These are phyloP conservation scores for Reutealis trisperma DNA, from an alignment of 345 rosid genomes.

Conservation along the genomic window DNA sequence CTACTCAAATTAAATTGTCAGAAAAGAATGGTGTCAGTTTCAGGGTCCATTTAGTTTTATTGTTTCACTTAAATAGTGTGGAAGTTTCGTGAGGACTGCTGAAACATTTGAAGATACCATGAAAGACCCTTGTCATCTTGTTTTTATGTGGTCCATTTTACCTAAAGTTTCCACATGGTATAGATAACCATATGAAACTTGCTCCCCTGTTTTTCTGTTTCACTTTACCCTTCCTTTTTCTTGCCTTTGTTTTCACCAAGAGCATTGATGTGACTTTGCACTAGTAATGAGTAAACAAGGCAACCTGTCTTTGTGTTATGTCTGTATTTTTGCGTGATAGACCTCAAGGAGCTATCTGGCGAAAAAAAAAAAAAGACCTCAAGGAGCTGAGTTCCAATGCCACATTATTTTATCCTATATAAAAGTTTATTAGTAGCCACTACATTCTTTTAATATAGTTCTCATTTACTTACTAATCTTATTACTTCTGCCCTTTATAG, in stretches of 20 bases:
- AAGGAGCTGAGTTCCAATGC: neutral
- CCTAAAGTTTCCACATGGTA: constrained; percentile 17
- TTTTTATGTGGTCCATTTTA: constrained; percentile 36
- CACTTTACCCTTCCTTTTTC: neutral
- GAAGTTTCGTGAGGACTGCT: constrained; percentile 44
- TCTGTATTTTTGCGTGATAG: neutral
- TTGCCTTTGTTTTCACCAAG: neutral
- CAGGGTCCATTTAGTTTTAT: constrained; percentile 34
- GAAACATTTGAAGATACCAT: constrained; percentile 27
- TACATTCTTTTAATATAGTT: neutral
- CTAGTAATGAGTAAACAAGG: neutral
- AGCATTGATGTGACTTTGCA: neutral
- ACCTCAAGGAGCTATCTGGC: neutral
- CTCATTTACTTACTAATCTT: no score
- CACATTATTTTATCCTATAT: neutral
- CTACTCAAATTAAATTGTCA: constrained; percentile 24
- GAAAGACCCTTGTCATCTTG: constrained; percentile 20
- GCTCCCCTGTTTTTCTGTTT: neutral
- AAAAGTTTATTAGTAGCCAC: neutral
- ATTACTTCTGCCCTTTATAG: neutral
- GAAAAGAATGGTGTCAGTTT: constrained; percentile 28
- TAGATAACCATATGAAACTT: neutral
- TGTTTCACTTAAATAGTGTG: constrained; percentile 30
- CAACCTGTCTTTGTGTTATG: neutral
- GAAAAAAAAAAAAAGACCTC: no score